A percentile compares a stretch with the other conserved stretches of the same genome.
These are phyloP conservation scores for Diplogelasinospora grovesii DNA, from an alignment of 495 filamentous ascomycete genomes.

Conservation along the genomic window DNA sequence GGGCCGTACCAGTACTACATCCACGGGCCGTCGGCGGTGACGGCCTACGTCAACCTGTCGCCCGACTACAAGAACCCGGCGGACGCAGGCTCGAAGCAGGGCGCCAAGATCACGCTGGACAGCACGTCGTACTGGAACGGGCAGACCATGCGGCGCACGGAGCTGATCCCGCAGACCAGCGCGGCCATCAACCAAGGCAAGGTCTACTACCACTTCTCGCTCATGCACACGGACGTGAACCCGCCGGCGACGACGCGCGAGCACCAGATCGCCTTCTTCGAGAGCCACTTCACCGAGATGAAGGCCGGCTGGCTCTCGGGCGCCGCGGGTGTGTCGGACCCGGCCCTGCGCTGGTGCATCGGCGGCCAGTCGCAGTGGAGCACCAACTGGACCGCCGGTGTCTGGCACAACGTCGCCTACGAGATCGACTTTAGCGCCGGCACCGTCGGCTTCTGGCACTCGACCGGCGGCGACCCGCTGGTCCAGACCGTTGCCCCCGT, in stretches of 20 bases:
- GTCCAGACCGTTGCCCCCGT: conserved; percentile 50
- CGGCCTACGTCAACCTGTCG: conserved; percentile 52
- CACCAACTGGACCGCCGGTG: conserved; percentile 43
- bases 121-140: conserved; percentile 54
- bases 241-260: conserved; percentile 54
- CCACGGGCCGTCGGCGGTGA: conserved; percentile 50
- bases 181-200: conserved; percentile 55
- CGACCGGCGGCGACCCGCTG: conserved; percentile 50
- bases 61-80: conserved; percentile 59
- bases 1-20: conserved; percentile 71
- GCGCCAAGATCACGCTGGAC: conserved; percentile 64
- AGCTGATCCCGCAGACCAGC: conserved; percentile 64
- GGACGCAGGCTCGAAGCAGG: conserved; percentile 53
- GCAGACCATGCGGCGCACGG: conserved; percentile 49
- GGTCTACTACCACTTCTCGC: conserved; percentile 64
- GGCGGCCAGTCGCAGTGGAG: conserved; percentile 38
- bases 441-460: conserved; percentile 65
- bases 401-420: conserved; percentile 76
- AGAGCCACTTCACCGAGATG: conserved; percentile 71
- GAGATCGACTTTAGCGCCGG: conserved; percentile 56
- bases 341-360: conserved; percentile 36
- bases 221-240: conserved; percentile 53
- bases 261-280: conserved; percentile 72
- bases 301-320: conserved; percentile 63
- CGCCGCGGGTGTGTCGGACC: conserved; percentile 46